These are phyloP conservation scores for Pyricularia sp. DNA, from an alignment of 2,329 filamentous ascomycete genomes.

Conservation along the genomic window DNA sequence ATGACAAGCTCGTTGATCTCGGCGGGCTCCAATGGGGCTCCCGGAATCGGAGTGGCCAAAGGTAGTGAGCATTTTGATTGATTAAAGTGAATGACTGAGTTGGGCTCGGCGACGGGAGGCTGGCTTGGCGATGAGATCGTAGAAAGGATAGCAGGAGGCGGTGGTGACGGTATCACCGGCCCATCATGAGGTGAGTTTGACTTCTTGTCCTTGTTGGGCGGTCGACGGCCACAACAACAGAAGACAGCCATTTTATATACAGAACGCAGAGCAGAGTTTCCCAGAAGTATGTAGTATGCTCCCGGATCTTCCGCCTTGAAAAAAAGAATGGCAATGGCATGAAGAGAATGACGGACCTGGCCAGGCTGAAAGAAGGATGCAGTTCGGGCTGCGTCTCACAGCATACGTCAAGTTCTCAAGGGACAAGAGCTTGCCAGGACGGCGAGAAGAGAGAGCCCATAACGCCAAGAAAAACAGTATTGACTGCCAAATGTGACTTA, in stretches of 20 bases:
- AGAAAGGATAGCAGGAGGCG: conserved; percentile 1
- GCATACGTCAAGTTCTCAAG: not conserved
- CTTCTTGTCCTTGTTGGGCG: not conserved
- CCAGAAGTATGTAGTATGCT: not conserved
- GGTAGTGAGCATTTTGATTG: conserved; percentile 10
- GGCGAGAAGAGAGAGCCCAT: not conserved
- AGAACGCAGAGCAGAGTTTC: not conserved
- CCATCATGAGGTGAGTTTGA: not conserved
- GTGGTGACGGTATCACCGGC: not conserved
- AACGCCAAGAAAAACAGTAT: too few relatives aligned
- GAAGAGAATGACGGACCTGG: not conserved
- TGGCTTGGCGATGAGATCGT: conserved; percentile 3
- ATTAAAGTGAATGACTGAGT: not conserved
- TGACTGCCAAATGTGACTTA: not conserved
- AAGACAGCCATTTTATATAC: conserved; percentile 3
- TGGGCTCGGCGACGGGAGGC: not conserved
- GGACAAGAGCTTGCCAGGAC: not conserved
- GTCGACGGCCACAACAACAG: conserved; percentile 9
- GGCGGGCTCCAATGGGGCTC: conserved; percentile 9
- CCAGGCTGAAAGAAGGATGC: not conserved
- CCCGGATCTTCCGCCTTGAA: not conserved
- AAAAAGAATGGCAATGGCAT: not conserved
- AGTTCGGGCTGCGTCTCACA: not conserved
- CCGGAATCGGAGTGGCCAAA: conserved; percentile 9
- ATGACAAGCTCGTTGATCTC: conserved; percentile 19